Base-by-base conservation (phyloP, 2,329 filamentous ascomycete species). In the Amauroascus verrucosus region DNA sequence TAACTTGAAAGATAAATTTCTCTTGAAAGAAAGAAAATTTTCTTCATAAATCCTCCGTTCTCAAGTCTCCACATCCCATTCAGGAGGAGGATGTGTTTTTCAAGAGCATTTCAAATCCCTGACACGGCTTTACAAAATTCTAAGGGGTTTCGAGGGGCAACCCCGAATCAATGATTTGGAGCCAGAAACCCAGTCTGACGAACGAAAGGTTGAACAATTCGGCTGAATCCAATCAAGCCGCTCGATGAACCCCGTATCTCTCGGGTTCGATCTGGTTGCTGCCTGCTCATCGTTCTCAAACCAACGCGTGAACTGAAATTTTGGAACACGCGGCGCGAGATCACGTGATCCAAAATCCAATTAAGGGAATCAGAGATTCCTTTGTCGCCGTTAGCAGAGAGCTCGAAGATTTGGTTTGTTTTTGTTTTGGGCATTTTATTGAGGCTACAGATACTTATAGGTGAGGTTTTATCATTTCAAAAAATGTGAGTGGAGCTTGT, bases 311-410 rank as follows among this genome's bases (percentile, higher is more conserved):
- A 28, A 4, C 22, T 32, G 43, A 46, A 50, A 57, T 53, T 53
- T 41, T 41, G 43, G 41, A 35, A 56, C 52, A 57, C 58, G 58
- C 48, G 50, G 46, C 58, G 55, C 58, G 58, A 56, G 53, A 11
- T 56, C 58, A 59, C 58, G 56, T 59, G 58, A 46, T 7, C 7
- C 7, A 9, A 44, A 53, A 54, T 32, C 53, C 57, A 52, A 57
- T 59, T 58, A 45, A 44, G 28, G 41, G 35, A 28, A 8, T 37
- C 20, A n/a, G 33, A 37, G 33, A 13, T 37, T n/a, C 33, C 8
- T 37, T 4, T 37, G 33, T n/a, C n/a, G n/a, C n/a, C n/a, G n/a
- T n/a, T n/a, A n/a, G n/a, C n/a, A n/a, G n/a, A n/a, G n/a, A n/a
- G n/a, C n/a, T n/a, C n/a, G n/a, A n/a, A n/a, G n/a, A n/a, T n/a